Evolutionary conservation across 345 rosid genomes (phyloP), one percentile per base, ranked within the genome.

Genomic region (Citrus inodora): DNA sequence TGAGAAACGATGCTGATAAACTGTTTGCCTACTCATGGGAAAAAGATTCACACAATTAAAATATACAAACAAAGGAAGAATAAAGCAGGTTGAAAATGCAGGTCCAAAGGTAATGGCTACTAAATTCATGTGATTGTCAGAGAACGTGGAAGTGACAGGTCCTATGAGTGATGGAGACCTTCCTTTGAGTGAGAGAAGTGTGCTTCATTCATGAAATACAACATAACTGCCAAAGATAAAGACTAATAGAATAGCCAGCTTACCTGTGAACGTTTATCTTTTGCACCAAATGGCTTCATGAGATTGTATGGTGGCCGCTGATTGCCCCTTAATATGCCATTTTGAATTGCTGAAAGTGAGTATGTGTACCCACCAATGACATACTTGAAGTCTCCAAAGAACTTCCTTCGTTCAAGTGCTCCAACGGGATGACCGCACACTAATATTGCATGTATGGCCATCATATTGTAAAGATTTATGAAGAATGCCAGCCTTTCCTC

Each of bases 401-500:
- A 80, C 87, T 80, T 89, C 70, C 90, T 87, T 75, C 98, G 79
- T 65, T 95, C 98, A 67, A 92, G 72, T 73, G 93, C 83, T 71
- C 98, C 95, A 71, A 67, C n/a, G 14, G 97, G 98, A 84, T 88
- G 86, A 51, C 98, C 95, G 82, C 83, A 88, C 71, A 88, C 88
- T 58, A 93, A 80, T 88, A 90, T 90, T 59, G 92, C 92, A 84
- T 93, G 98, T 77, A 94, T 87, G 56, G 91, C 90, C 97, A 93
- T 92, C 97, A 92, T 89, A 84, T 93, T 93, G 80, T 91, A 89
- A 79, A 94, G 91, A 83, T 94, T 94, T 79, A 94, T 27, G 56
- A 94, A 94, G 85, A 94, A 94, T 6, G 98, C 87, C 22, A 94
- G 90, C 83, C 83, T 91, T 83, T 90, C 95, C 74, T 94, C 98